Evolutionary conservation across 768 basidiomycete species (phyloP).

Genomic region (Auriculariales sp.): DNA sequence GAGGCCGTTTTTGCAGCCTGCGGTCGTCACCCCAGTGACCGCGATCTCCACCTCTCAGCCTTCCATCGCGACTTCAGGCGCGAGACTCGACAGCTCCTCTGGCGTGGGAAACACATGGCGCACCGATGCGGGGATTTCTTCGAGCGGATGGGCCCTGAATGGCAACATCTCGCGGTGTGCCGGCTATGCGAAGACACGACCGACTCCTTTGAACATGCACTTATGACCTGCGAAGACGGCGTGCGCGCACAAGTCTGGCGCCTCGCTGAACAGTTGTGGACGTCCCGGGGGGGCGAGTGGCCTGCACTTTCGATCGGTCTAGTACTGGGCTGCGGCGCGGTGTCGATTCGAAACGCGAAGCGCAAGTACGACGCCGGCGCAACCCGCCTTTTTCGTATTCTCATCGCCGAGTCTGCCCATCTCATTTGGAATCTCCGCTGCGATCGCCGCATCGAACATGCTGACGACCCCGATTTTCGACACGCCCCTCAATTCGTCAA

Average conservation of each 20-base stretch:
- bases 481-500: background rate
- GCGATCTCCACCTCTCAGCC: too few species aligned
- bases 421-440: background rate
- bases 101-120: too few species aligned
- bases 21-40: too few species aligned
- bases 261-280: background rate
- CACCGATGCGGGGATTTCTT: background rate
- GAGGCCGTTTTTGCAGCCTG: too few species aligned
- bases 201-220: background rate
- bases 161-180: too few species aligned
- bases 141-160: too few species aligned
- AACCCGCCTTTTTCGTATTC: background rate
- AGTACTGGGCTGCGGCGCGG: background rate
- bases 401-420: background rate
- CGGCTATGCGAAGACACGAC: background rate
- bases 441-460: background rate
- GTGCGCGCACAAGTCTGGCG: background rate
- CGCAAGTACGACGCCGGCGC: background rate
- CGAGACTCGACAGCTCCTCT: too few species aligned
- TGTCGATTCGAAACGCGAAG: background rate
- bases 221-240: background rate
- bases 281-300: background rate
- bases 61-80: too few species aligned
- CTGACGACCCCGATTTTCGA: background rate
- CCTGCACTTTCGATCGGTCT: background rate